Evolutionary conservation across 2,329 filamentous ascomycete species (phyloP).

Genomic region (Pseudomassariella vexata): DNA sequence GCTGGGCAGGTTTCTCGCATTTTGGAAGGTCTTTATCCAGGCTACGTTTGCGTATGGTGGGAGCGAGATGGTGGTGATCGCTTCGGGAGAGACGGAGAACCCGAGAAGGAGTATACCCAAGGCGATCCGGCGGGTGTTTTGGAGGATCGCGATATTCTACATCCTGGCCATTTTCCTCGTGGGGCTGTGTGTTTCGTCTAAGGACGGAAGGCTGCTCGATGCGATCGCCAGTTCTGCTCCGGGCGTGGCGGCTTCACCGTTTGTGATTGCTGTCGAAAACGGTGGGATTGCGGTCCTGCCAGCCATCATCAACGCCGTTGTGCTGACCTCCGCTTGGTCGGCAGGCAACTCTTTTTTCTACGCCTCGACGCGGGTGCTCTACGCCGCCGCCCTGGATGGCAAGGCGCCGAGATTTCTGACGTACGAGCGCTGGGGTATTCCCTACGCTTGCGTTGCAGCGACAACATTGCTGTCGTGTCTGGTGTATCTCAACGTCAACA

Average conservation of each 20-base stretch:
- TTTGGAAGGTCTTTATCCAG: conserved; percentile 61
- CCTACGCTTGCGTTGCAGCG: conserved; percentile 49
- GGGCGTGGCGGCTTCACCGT: conserved; percentile 64
- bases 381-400: conserved; percentile 42
- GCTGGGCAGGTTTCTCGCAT: conserved; percentile 34
- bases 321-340: conserved; percentile 39
- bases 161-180: conserved; percentile 75
- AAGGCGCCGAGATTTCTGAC: conserved; percentile 45
- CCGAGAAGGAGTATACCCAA: conserved; percentile 76
- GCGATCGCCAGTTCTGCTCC: conserved; percentile 31
- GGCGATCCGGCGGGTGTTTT: conserved; percentile 90
- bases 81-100: conserved; percentile 73
- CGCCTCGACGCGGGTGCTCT: conserved; percentile 23
- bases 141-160: conserved; percentile 90
- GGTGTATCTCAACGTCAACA: conserved; percentile 56
- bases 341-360: conserved; percentile 27
- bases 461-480: conserved; percentile 57
- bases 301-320: conserved; percentile 74
- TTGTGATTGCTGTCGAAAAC: conserved; percentile 83
- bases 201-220: conserved; percentile 57
- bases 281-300: conserved; percentile 77
- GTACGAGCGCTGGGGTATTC: conserved; percentile 53
- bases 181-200: conserved; percentile 74
- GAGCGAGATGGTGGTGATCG: conserved; percentile 70
- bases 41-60: conserved; percentile 73